Base-by-base conservation (phyloP, 257 asterid genomes). In the Nicotiana otophora region DNA sequence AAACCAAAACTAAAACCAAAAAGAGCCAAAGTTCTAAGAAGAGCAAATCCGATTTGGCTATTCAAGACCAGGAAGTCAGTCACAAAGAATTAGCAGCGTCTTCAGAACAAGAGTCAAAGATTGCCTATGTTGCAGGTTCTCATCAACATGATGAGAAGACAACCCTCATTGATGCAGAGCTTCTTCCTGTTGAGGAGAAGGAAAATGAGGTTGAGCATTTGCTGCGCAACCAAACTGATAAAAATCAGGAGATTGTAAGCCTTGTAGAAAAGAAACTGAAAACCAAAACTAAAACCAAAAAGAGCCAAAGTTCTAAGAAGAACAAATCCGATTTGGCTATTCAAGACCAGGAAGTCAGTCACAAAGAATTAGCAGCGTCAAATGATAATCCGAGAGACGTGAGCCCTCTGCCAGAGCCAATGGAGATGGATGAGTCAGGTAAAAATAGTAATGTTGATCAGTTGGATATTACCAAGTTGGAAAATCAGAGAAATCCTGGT, bases 211-310 rank as follows among this genome's bases (percentile, higher is more conserved):
- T 26, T 39, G 84, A 74, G n/a, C 58, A 39, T 57, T 58, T 80
- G 63, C 82, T 10, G 69, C 68, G 34, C 19, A 70, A 58, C 57
- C 86, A 85, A 80, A 82, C 23, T 30, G 81, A 82, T 66, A 79
- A 79, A 65, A 82, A 53, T 83, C 83, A 33, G 15, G 81, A 81
- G 81, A 85, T 42, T 68, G 65, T 67, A 26, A 86, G 77, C 70
- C 85, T 53, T 84, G 54, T 42, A 42, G 80, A 74, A 68, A 85
- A 39, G 88, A 91, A 84, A 57, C 61, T 70, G 19, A 86, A 80
- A 82, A 88, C 30, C 81, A 88, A 82, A 87, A 88, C 30, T 80
- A 88, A 82, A 87, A 76, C 82, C 55, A 91, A 86, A 89, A 90
- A 83, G 86, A 81, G 57, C 36, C 82, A 33, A n/a, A 83, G 85